Evolutionary conservation across 345 rosid species (phyloP), one percentile per base, ranked within the genome.

Genomic region (Euphorbia peplus): DNA sequence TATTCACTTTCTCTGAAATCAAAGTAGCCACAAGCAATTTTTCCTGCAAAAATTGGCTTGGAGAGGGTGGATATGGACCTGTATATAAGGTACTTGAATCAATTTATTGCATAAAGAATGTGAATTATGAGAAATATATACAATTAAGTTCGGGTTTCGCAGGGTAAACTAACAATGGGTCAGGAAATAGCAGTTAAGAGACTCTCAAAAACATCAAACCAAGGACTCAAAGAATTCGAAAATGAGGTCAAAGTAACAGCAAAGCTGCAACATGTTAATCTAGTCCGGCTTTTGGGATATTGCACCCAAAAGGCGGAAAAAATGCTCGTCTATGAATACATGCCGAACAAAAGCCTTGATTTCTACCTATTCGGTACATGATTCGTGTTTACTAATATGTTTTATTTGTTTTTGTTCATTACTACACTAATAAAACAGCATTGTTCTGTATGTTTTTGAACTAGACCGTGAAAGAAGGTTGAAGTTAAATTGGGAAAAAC

Each of bases 61-160:
- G 85, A 29, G 71, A 79, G 66, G 87, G 85, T 58, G 87, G 85
- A 15, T 83, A 63, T 70, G 85, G 83, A 16, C 83, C 84, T 12
- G 83, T 83, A n/a, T 79, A 81, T 46, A 79, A 70, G 81, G 81
- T 78, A 48, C 16, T 25, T 55, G 18, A 16, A 47, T 16, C 18
- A 47, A 15, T 47, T 15, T 14, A 19, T 47, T 1, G 51, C 51
- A 47, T 4, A 14, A 44, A 44, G 12, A 44, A 44, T 44, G 48
- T 9, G 12, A 52, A 52, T 1, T 19, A 21, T n/a, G n/a, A n/a
- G n/a, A n/a, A n/a, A n/a, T n/a, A n/a, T n/a, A n/a, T n/a, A n/a
- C n/a, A n/a, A n/a, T n/a, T 14, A 15, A n/a, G 56, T 24, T 35
- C 5, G 28, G 48, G 16, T 39, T 61, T 70, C 11, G 4, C 28